Evolutionary conservation across 1,284 basidiomycete genomes (phyloP), one percentile per base, ranked within the genome.

Genomic region (Cutaneotrichosporon sp.): DNA sequence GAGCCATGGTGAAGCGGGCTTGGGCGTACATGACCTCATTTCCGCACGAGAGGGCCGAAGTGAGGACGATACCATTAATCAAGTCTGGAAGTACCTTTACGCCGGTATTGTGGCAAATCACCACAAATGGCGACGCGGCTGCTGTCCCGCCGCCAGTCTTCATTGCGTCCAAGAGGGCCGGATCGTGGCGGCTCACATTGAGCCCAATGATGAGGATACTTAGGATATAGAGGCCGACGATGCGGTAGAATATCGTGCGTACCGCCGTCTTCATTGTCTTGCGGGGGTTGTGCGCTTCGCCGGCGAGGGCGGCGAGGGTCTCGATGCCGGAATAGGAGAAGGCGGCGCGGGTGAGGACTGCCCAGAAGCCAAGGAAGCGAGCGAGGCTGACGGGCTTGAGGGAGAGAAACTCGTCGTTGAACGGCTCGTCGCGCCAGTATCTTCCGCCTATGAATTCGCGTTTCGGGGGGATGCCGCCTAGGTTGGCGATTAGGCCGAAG

Each of bases 121-220:
- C 89, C 64, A 92, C 90, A 76, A 91, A 92, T 0, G 90, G 91
- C 13, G 89, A 90, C 4, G 86, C 85, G 5, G 86, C 85, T 52
- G 90, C 90, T 36, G 85, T 88, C 18, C 85, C 70, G 51, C 69
- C 84, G 59, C 74, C 75, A 56, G 89, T 80, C 65, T 84, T 78
- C 31, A 92, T 84, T n/a, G 84, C 77, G 0, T 79, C 71, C 36
- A 85, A 76, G 11, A 64, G 63, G 72, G 73, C 22, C 78, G 82
- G 63, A 30, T 69, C 82, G 83, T 56, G 21, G 55, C 64, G 63
- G 21, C n/a, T 22, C 26, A 92, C 84, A 58, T 64, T 65, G 49
- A 65, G 65, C 21, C 66, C 63, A 49, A 64, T 67, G 50, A 64
- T 61, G 26, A 64, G 63, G 49, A 59, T 62, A 3, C 53, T 32